A percentile compares a stretch with the other conserved stretches of the same genome.
These are phyloP conservation scores for Quercus engelmannii DNA, from an alignment of 306 rosid species.

Conservation along the genomic window DNA sequence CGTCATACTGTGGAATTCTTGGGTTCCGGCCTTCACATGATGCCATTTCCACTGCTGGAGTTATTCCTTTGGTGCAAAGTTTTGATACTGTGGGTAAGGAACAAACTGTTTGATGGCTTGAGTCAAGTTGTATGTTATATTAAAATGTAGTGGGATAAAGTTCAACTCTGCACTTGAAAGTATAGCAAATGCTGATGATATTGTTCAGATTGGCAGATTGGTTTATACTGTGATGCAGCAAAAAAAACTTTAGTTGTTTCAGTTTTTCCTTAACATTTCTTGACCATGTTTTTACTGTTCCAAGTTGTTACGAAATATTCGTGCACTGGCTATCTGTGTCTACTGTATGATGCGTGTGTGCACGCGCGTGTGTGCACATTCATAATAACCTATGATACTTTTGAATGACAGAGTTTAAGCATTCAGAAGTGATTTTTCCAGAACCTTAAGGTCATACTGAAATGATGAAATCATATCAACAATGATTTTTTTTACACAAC, in stretches of 20 bases:
- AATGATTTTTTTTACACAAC: too few relatives aligned
- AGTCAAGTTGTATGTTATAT: slow-evolving; percentile 1
- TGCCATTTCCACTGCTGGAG: slow-evolving; percentile 60
- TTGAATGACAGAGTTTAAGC: not conserved
- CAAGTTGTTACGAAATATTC: not conserved
- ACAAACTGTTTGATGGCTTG: not conserved
- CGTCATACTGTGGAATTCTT: slow-evolving; percentile 86
- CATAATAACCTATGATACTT: not conserved
- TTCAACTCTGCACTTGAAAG: not conserved
- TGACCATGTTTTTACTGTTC: not conserved
- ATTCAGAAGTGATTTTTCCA: not conserved
- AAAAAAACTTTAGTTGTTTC: not conserved
- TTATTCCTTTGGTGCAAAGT: slow-evolving; percentile 84
- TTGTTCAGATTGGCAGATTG: not conserved
- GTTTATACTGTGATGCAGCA: not conserved
- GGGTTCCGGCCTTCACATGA: slow-evolving; percentile 93
- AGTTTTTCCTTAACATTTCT: not conserved
- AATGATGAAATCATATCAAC: not conserved
- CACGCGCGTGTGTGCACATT: fast-evolving
- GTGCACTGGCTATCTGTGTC: not conserved
- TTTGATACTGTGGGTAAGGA: slow-evolving; percentile 88
- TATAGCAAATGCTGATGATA: not conserved
- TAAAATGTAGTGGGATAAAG: not conserved
- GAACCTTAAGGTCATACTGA: not conserved
- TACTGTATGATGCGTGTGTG: not conserved